Base-by-base conservation (phyloP, 192 early-diverging fungal genomes). In the Coemansia erecta region DNA sequence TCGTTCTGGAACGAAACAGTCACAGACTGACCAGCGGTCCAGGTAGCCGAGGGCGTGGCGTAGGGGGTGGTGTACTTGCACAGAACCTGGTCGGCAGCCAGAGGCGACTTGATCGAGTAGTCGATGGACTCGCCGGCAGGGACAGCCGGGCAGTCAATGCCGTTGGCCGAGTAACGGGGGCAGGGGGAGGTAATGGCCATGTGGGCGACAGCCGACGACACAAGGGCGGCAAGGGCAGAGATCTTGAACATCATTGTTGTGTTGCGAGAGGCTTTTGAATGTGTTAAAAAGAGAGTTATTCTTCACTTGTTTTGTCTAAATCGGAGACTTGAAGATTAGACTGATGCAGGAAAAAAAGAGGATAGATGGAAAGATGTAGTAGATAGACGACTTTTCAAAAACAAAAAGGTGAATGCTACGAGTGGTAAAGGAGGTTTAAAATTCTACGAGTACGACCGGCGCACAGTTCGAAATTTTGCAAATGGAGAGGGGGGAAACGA, bases 1-100 rank as follows among this genome's bases (percentile, higher is more conserved):
- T 67, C 75, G 4, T 69, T 19, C 3, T 61, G 56, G 50, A 84
- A 83, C 8, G 56, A 53, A 1, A 82, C 73, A 1, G 72, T 54
- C 39, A 82, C 63, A 4, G 66, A 22, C 33, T 74, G 58, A 0
- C 85, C 85, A n/a, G 83, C 81, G 18, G 70, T 67, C 79, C 72
- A 81, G 0, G 55, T 64, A 2, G 61, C 56, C 0, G 61, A 68
- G 2, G 78, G 72, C 0, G 49, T 54, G 5, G 55, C 50, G 22
- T 65, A 73, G 24, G 73, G 64, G 10, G 60, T 63, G 33, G 70
- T 58, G 44, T 67, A 37, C 68, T 71, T 81, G 71, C 74, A 81
- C 11, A 83, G 33, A 0, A 56, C 66, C n/a, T 35, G 14, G 26
- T 21, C 35, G 1, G 46, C 56, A 12, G 61, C 73, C 4, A 84